phyloP scores from a whole-genome alignment of 2,329 filamentous ascomycete genomes.

The Cladosporium sp. region DNA sequence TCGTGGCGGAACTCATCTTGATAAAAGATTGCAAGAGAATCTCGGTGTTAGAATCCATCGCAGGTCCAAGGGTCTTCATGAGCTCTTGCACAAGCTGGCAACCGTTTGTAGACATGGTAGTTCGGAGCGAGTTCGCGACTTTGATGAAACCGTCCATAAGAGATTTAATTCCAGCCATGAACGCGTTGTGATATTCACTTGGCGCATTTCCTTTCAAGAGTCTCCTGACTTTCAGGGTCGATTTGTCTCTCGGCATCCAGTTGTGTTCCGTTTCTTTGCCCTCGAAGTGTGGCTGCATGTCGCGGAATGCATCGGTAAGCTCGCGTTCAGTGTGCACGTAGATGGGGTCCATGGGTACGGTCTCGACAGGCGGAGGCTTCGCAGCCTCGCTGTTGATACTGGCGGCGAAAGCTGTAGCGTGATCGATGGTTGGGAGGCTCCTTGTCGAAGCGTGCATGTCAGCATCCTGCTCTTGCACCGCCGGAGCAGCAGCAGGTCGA shows the following conservation, averaged over 20 bases:
- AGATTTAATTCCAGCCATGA: constrained; percentile 63
- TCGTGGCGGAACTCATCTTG: constrained; percentile 82
- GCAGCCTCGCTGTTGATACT: constrained; percentile 42
- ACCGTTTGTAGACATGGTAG: constrained; percentile 81
- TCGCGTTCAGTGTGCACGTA: constrained; percentile 81
- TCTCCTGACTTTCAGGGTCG: constrained; percentile 66
- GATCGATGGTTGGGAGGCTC: constrained; percentile 35
- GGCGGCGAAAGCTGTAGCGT: constrained; percentile 39
- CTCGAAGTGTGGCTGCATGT: constrained; percentile 77
- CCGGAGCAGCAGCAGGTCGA: constrained; percentile 23
- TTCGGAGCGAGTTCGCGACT: constrained; percentile 72
- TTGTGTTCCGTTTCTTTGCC: constrained; percentile 86
- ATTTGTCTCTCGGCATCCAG: constrained; percentile 82
- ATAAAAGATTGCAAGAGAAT: constrained; percentile 82
- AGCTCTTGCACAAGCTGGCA: constrained; percentile 81
- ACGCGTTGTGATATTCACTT: constrained; percentile 65
- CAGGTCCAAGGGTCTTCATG: constrained; percentile 66
- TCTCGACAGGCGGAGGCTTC: constrained; percentile 55
- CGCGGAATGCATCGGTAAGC: constrained; percentile 77
- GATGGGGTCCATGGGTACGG: constrained; percentile 68
- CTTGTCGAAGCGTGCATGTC: constrained; percentile 37
- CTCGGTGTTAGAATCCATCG: constrained; percentile 82
- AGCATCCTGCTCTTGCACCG: background rate
- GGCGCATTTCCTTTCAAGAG: constrained; percentile 79
- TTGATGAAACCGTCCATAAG: constrained; percentile 87